A percentile compares a stretch with the other conserved stretches of the same genome.
Evolutionary conservation across 768 basidiomycete species (phyloP).

Genomic region (Tulasnella sp.): DNA sequence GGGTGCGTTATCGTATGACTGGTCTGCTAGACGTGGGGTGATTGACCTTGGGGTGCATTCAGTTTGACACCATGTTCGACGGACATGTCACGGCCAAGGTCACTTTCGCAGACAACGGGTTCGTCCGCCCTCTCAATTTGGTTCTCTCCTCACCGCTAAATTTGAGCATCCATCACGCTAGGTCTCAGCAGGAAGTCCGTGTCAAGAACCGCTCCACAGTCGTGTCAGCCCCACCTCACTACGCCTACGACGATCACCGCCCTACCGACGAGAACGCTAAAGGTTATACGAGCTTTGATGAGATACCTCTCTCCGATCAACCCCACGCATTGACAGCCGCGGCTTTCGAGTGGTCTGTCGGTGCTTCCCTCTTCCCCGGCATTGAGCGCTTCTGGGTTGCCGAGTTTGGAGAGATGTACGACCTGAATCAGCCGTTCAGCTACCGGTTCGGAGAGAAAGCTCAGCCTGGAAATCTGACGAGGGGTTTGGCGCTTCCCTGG

Average conservation of each 20-base stretch:
- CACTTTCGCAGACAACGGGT: slow-evolving; percentile 11
- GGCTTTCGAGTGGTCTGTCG: slow-evolving; percentile 30
- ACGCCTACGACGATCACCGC: too few relatives aligned
- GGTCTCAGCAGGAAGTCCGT: too few relatives aligned
- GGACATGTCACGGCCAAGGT: slow-evolving; percentile 30
- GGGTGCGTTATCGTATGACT: not conserved
- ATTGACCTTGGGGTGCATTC: slow-evolving; percentile 25
- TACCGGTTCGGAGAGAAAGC: slow-evolving; percentile 25
- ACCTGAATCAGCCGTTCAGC: slow-evolving; percentile 26
- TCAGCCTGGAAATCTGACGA: slow-evolving; percentile 29
- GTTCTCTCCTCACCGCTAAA: too few relatives aligned
- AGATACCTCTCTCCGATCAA: slow-evolving; percentile 32
- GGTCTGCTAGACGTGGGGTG: too few relatives aligned
- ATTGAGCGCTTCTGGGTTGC: slow-evolving; percentile 21
- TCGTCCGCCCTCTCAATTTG: too few relatives aligned
- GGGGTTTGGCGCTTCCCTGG: slow-evolving; percentile 34
- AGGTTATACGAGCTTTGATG: slow-evolving; percentile 28
- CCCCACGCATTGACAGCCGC: slow-evolving; percentile 29
- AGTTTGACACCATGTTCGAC: slow-evolving; percentile 34
- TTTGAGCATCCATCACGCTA: too few relatives aligned
- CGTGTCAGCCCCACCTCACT: too few relatives aligned
- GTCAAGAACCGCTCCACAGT: too few relatives aligned
- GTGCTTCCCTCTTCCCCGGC: slow-evolving; percentile 28
- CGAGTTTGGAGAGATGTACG: slow-evolving; percentile 26
- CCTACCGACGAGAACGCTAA: slow-evolving; percentile 22